Conservation (phyloP, 805 yeast species). For the Zygoascus bituminiphila region DNA sequence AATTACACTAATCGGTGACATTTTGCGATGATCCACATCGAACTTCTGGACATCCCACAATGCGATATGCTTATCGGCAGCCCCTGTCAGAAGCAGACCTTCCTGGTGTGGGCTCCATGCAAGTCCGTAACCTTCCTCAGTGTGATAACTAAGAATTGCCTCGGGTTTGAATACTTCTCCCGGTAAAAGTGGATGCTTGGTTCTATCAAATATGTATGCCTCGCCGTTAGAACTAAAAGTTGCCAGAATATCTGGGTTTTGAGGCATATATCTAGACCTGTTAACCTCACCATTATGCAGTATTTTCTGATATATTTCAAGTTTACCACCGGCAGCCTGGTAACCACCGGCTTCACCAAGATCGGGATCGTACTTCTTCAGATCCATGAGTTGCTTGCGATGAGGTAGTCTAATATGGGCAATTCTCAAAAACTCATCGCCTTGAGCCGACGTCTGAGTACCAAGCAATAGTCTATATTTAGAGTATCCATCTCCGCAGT, state of each 20-base stretch:
- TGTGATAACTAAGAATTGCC: slow-evolving; percentile 37
- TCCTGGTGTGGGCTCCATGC: slow-evolving; percentile 64
- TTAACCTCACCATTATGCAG: slow-evolving; percentile 67
- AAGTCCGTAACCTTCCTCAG: slow-evolving; percentile 49
- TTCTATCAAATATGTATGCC: slow-evolving; percentile 65
- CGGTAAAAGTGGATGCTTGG: slow-evolving; percentile 59
- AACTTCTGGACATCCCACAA: slow-evolving; percentile 58
- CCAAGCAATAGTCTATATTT: slow-evolving; percentile 44
- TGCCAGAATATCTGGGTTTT: slow-evolving; percentile 76
- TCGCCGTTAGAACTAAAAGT: slow-evolving; percentile 61
- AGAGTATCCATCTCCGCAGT: slow-evolving; percentile 15
- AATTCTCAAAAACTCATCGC: slow-evolving; percentile 39
- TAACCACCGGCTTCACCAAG: slow-evolving; percentile 29
- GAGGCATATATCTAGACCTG: slow-evolving; percentile 67
- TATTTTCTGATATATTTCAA: slow-evolving; percentile 48
- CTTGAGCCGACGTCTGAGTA: slow-evolving; percentile 54
- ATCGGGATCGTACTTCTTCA: slow-evolving; percentile 33
- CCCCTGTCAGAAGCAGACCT: slow-evolving; percentile 49
- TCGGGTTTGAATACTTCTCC: slow-evolving; percentile 40
- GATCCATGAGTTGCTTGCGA: neutral
- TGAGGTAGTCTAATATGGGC: slow-evolving; percentile 26
- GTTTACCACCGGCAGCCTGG: slow-evolving; percentile 26
- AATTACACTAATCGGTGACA: slow-evolving; percentile 21
- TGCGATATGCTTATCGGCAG: slow-evolving; percentile 55
- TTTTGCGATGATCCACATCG: slow-evolving; percentile 20